Evolutionary conservation across 179 eudicot species (phyloP).

Genomic region (Amaranthus tricolor): DNA sequence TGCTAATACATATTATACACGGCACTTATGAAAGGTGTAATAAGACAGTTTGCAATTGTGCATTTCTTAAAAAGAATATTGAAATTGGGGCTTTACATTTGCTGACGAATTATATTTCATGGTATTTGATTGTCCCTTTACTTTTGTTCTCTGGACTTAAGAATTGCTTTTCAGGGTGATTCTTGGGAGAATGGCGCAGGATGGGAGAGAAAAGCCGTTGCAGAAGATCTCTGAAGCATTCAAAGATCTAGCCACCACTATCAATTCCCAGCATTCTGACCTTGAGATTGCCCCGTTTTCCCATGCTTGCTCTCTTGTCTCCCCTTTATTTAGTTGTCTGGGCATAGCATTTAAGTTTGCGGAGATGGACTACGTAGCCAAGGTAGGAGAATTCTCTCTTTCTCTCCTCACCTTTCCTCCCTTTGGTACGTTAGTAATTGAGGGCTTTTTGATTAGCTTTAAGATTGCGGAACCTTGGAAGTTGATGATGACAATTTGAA

Average conservation of each 20-base stretch:
- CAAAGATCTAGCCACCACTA: constrained; percentile 41
- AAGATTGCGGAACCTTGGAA: neutral
- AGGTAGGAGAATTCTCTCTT: constrained; percentile 35
- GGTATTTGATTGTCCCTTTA: constrained; percentile 2
- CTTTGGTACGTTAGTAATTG: neutral
- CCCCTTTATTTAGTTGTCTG: constrained; percentile 81
- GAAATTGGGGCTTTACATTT: too few relatives aligned
- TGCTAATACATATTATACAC: too few relatives aligned
- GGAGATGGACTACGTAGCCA: constrained; percentile 86
- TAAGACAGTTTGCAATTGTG: too few relatives aligned
- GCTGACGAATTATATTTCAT: neutral
- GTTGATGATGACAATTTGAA: neutral
- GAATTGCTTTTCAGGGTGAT: constrained; percentile 2
- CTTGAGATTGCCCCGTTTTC: constrained; percentile 70
- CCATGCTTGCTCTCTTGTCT: constrained; percentile 75
- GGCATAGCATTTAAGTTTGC: constrained; percentile 98
- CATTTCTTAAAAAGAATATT: too few relatives aligned
- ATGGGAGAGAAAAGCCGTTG: constrained; percentile 50
- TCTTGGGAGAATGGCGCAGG: constrained; percentile 27
- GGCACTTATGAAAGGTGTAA: too few relatives aligned
- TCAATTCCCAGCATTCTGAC: constrained; percentile 30
- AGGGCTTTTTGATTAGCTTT: neutral
- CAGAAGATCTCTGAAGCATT: constrained; percentile 68
- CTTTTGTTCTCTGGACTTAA: neutral
- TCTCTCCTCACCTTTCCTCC: neutral